These are phyloP conservation scores for Paramicrosporidium saccamoebae DNA, from an alignment of 371 early-diverging fungal species.

Conservation along the genomic window DNA sequence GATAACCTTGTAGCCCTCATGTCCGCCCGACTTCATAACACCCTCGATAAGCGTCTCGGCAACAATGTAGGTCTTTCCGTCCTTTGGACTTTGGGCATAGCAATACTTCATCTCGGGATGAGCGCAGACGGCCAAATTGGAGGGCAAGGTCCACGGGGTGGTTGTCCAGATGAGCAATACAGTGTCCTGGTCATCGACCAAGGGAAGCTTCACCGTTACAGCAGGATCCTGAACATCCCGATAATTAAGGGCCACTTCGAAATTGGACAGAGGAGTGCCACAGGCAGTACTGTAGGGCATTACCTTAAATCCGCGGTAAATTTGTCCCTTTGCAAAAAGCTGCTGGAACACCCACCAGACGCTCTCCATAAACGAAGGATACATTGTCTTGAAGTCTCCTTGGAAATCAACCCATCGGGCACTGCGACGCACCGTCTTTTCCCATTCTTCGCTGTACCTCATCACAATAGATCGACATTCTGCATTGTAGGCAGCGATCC, in stretches of 20 bases:
- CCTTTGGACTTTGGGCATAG: conserved; percentile 53
- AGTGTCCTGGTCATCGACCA: conserved; percentile 35
- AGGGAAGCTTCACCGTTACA: conserved; percentile 85
- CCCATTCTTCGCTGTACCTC: conserved; percentile 92
- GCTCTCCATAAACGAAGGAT: conserved; percentile 84
- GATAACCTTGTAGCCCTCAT: conserved; percentile 62
- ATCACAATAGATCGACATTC: conserved; percentile 96
- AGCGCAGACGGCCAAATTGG: conserved; percentile 79
- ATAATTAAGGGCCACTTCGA: conserved; percentile 97
- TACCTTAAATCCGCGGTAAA: conserved; percentile 89
- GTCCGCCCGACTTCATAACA: conserved; percentile 75
- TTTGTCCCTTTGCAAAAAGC: conserved; percentile 76
- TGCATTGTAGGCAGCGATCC: conserved; percentile 94
- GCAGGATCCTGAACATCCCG: conserved; percentile 95
- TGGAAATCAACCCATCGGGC: conserved; percentile 99
- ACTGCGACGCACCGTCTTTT: conserved; percentile 75
- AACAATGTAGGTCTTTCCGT: conserved; percentile 49
- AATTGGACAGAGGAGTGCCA: conserved; percentile 91
- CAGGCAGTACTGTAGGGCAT: conserved; percentile 98
- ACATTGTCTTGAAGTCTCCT: conserved; percentile 96
- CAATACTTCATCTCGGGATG: conserved; percentile 77
- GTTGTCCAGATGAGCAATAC: conserved; percentile 95
- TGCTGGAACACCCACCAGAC: conserved; percentile 99
- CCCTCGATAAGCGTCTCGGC: conserved; percentile 42
- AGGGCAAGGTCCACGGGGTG: conserved; percentile 99